These are phyloP conservation scores for Globisporangium okanoganense DNA, from an alignment of 352 stramenopile genomes.

Conservation along the genomic window DNA sequence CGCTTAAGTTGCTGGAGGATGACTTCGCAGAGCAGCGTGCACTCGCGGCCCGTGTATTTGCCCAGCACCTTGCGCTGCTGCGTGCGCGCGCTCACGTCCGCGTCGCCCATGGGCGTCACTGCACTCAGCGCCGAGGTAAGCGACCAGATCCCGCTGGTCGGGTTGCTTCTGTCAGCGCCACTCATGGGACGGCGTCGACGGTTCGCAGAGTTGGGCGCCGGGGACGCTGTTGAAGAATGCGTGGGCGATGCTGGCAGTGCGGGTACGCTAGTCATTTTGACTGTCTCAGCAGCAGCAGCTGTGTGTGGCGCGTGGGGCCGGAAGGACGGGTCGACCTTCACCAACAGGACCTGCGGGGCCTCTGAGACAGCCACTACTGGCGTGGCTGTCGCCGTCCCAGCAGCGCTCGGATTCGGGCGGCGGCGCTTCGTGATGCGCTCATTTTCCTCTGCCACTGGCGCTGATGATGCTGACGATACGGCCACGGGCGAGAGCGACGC, in stretches of 20 bases:
- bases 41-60: slow-evolving; percentile 44
- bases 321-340: neutral
- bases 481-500: neutral
- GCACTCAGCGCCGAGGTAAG: neutral
- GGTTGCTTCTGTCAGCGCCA: neutral
- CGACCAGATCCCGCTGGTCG: neutral
- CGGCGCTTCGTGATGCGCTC: slow-evolving; percentile 9
- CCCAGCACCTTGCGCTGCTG: slow-evolving; percentile 33
- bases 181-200: slow-evolving; percentile 3
- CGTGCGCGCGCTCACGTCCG: slow-evolving; percentile 12
- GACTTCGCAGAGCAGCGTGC: slow-evolving; percentile 49
- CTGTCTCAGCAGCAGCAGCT: neutral
- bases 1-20: slow-evolving; percentile 49
- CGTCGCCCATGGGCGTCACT: slow-evolving; percentile 15
- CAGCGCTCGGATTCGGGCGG: neutral
- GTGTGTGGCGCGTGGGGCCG: neutral
- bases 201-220: slow-evolving; percentile 1
- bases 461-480: neutral
- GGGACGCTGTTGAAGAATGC: neutral
- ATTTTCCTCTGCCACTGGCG: neutral
- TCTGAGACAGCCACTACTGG: neutral
- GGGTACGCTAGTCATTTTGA: neutral
- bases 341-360: neutral
- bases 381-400: neutral
- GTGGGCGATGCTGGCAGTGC: neutral